Base-by-base conservation (phyloP, 495 filamentous ascomycete species). In the Penicillium pancosmium region DNA sequence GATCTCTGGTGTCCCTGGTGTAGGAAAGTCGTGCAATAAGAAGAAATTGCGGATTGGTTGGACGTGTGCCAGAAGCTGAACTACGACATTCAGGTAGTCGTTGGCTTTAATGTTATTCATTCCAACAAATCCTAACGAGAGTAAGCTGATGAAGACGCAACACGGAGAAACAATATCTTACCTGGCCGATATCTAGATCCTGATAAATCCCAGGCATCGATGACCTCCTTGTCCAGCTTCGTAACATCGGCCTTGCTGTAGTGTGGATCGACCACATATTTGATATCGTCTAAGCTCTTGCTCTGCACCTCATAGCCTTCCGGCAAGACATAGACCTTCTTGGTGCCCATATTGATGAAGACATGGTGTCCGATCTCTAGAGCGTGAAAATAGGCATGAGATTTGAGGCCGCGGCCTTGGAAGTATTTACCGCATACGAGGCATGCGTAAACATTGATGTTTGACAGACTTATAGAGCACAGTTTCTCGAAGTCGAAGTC, bases 71-170 rank as follows among this genome's bases (percentile, higher is more conserved):
- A 99, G 81, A 12, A 94, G 86, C 67, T 99, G 95, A n/a, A 94
- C 86, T 7, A 97, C 85, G 7, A 97, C 93, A 68, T 99, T 99
- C 63, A 98, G 82, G 74, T 98, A 99, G 75, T 99, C 94, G 75
- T 99, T 99, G 50, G 91, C 91, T 72, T 99, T 99, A 80, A 99
- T 98, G 72, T 99, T 97, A 79, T 99, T 98, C 88, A 99, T 92
- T 59, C 94, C 94, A 60, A 99, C 92, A 70, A 96, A 99, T 4
- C 94, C 88, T 79, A 69, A 15, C 25, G 40, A 72, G 65, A 48
- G 33, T 15, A 31, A 3, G 38, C 18, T 2, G 18, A 18, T 31
- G 16, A 38, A 43, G 23, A 13, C 6, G 27, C 15, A 15, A 16
- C 16, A 19, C 27, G 10, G 43, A 18, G 13, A 19, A 35, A 15